Conservation (phyloP, 164 flowering plant genomes). For the Tetracentron sinense region DNA sequence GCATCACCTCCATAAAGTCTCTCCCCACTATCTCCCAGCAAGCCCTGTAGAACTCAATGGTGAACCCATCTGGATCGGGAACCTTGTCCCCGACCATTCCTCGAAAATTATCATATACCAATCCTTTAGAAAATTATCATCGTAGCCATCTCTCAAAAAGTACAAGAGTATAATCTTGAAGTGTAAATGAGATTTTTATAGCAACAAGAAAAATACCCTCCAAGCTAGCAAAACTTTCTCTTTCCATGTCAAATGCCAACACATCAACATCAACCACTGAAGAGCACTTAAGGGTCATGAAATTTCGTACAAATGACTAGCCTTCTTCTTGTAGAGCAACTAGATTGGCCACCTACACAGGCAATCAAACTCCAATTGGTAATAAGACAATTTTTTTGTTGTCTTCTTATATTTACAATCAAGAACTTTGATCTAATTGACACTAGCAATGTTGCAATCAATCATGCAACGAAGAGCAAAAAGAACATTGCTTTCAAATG, state of each 20-base stretch:
- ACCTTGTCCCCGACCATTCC: no score
- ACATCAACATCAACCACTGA: constrained; percentile 97
- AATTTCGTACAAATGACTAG: constrained; percentile 85
- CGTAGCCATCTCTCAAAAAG: background rate
- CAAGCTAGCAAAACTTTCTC: constrained; percentile 91
- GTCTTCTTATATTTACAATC: constrained; percentile 67
- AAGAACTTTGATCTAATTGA: constrained; percentile 94
- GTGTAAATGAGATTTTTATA: background rate
- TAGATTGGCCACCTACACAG: constrained; percentile 97
- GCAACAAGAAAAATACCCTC: constrained; percentile 56
- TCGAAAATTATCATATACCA: no score
- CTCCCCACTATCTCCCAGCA: no score
- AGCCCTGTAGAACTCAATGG: no score
- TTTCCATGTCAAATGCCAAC: constrained; percentile 86
- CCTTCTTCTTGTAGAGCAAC: constrained; percentile 90
- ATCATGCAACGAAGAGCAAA: constrained; percentile 99
- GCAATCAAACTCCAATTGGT: constrained; percentile 93
- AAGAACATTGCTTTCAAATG: constrained; percentile 95
- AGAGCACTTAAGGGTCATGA: constrained; percentile 94
- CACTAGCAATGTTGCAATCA: constrained; percentile 91
- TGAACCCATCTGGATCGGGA: no score
- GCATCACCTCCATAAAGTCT: no score
- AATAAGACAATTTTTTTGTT: constrained; percentile 47
- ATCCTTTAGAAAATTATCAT: background rate
- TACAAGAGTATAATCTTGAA: background rate